These are phyloP conservation scores for Phellopilus nigrolimitatus DNA, from an alignment of 1,284 basidiomycete species.

Conservation along the genomic window DNA sequence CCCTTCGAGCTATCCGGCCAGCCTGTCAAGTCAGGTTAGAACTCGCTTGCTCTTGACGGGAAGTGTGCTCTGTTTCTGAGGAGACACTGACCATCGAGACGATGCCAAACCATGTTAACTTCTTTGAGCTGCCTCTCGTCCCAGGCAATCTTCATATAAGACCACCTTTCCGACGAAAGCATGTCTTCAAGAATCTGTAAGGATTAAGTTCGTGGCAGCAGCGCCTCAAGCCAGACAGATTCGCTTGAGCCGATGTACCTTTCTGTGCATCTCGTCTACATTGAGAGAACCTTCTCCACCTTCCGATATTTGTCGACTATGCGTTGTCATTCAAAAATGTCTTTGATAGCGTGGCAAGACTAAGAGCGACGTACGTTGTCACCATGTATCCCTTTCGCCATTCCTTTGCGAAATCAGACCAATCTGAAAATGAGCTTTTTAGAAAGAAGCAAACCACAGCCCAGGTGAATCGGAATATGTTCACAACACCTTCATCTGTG, in stretches of 20 bases:
- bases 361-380: conserved; percentile 48
- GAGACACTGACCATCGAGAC: conserved; percentile 39
- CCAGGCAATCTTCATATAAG: conserved; percentile 38
- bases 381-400: conserved; percentile 51
- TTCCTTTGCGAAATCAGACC: conserved; percentile 46
- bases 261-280: conserved; percentile 52
- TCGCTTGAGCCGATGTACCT: conserved; percentile 33
- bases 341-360: too few relatives aligned
- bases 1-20: conserved; percentile 53
- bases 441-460: not conserved
- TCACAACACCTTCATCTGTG: conserved; percentile 15
- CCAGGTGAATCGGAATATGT: not conserved
- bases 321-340: not conserved
- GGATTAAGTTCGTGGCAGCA: not conserved
- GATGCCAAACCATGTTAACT: conserved; percentile 52
- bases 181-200: conserved; percentile 53
- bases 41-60: too few relatives aligned
- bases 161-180: conserved; percentile 45
- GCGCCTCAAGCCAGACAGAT: too few relatives aligned
- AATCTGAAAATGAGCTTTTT: too few relatives aligned
- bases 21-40: conserved; percentile 31
- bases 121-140: conserved; percentile 38
- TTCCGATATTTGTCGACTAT: conserved; percentile 35
- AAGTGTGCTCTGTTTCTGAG: not conserved
- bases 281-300: conserved; percentile 45